Percentiles rank a stretch among this genome's conserved stretches.
These are phyloP conservation scores for Pyrus bretschneideri DNA, from an alignment of 306 rosid species.

Conservation along the genomic window DNA sequence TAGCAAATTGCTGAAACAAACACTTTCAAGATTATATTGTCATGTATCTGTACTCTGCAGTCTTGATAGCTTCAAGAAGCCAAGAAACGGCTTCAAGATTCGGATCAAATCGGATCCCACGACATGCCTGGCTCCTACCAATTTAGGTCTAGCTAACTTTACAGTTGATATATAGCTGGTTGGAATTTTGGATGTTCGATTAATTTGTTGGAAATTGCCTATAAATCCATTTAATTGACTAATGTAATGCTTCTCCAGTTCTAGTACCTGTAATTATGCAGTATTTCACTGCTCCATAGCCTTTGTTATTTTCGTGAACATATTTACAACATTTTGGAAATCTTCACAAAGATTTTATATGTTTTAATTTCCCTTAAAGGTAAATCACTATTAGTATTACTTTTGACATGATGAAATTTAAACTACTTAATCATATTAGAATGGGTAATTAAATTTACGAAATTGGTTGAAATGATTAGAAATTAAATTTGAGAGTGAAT, in stretches of 20 bases:
- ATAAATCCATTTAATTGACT: background rate
- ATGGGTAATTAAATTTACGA: no score
- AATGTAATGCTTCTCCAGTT: background rate
- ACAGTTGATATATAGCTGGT: conserved; percentile 1
- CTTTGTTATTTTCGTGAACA: background rate
- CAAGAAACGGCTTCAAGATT: conserved; percentile 3
- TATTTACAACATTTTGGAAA: background rate
- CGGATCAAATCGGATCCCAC: conserved; percentile 2
- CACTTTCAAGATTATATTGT: background rate
- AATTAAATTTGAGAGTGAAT: no score
- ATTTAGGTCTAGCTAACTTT: conserved; percentile 4
- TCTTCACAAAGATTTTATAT: no score
- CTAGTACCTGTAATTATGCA: background rate
- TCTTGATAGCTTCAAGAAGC: conserved; percentile 16
- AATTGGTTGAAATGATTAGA: no score
- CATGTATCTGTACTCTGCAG: background rate
- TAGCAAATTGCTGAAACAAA: conserved; percentile 16
- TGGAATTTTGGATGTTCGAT: conserved; percentile 25
- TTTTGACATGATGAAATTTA: no score
- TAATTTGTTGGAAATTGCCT: conserved; percentile 21
- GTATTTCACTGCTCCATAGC: background rate
- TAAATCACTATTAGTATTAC: no score
- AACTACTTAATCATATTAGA: no score
- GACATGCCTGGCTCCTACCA: background rate
- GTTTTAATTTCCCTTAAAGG: no score